Evolutionary conservation across 2,329 filamentous ascomycete genomes (phyloP).

Genomic region (Daldinia sp.): DNA sequence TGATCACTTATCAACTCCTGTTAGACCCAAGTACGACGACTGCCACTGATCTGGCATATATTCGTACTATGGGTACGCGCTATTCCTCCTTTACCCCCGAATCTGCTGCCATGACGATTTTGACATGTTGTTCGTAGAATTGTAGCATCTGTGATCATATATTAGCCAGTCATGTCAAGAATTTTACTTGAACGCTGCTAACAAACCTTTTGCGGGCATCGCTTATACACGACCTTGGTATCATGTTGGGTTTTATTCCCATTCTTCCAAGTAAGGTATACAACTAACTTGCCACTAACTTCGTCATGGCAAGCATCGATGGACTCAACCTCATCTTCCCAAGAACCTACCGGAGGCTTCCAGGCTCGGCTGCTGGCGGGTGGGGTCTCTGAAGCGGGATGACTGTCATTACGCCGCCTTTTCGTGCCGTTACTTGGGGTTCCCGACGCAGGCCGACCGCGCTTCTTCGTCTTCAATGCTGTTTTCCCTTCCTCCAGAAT

Average conservation of each 20-base stretch:
- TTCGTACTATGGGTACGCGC: background rate
- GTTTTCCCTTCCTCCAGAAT: slow-evolving; percentile 65
- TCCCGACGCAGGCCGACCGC: slow-evolving; percentile 61
- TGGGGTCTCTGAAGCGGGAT: slow-evolving; percentile 63
- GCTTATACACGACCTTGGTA: slow-evolving; percentile 75
- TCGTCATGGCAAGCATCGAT: slow-evolving; percentile 81
- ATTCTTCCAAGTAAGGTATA: slow-evolving; percentile 80
- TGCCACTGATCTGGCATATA: background rate
- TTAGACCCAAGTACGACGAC: background rate
- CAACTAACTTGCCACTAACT: slow-evolving; percentile 68
- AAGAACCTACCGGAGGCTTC: slow-evolving; percentile 77
- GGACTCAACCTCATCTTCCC: slow-evolving; percentile 78
- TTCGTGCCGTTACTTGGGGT: slow-evolving; percentile 58
- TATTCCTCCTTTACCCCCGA: slow-evolving; percentile 39
- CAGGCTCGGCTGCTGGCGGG: slow-evolving; percentile 64
- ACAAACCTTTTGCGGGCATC: slow-evolving; percentile 81
- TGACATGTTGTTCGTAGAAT: slow-evolving; percentile 70
- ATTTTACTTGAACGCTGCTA: background rate
- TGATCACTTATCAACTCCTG: background rate
- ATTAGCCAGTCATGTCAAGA: slow-evolving; percentile 8
- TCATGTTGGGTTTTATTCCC: slow-evolving; percentile 80
- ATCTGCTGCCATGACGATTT: slow-evolving; percentile 60
- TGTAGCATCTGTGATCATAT: slow-evolving; percentile 63
- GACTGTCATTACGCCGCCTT: slow-evolving; percentile 61
- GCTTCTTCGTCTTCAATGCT: slow-evolving; percentile 68